Percentiles rank a stretch among this genome's conserved stretches.
Evolutionary conservation across 1,139 yeast genomes (phyloP).

Genomic region (Keqinozyma sinolaborantium): DNA sequence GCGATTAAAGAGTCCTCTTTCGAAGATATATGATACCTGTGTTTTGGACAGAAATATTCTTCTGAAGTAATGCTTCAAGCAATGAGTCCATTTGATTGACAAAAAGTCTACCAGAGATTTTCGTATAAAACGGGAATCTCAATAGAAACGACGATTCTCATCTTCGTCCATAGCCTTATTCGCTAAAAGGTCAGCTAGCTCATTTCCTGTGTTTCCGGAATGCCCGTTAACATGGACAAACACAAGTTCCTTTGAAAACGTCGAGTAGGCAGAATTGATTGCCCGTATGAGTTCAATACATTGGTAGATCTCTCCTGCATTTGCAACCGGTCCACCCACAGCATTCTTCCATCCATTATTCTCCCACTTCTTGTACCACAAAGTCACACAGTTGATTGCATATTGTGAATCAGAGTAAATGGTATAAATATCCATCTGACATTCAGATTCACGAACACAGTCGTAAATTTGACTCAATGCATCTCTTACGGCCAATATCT

Average conservation of each 20-base stretch:
- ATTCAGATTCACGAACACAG: slow-evolving; percentile 8
- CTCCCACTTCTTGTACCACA: slow-evolving; percentile 55
- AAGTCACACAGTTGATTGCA: slow-evolving; percentile 42
- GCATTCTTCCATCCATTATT: slow-evolving; percentile 49
- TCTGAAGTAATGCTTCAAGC: too few relatives aligned
- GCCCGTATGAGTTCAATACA: slow-evolving; percentile 19
- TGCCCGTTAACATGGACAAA: slow-evolving; percentile 74
- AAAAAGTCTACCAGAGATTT: too few relatives aligned
- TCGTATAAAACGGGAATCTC: too few relatives aligned
- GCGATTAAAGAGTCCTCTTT: too few relatives aligned
- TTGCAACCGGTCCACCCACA: slow-evolving; percentile 44
- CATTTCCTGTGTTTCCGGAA: slow-evolving; percentile 66
- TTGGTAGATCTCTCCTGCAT: slow-evolving; percentile 46
- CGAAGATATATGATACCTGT: too few relatives aligned
- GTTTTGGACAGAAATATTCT: too few relatives aligned
- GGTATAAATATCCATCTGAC: slow-evolving; percentile 12
- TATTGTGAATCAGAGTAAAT: slow-evolving; percentile 60
- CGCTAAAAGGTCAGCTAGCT: slow-evolving; percentile 74
- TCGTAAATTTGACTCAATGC: slow-evolving; percentile 45
- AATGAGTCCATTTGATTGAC: too few relatives aligned
- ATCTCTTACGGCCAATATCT: slow-evolving; percentile 59
- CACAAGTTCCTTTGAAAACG: slow-evolving; percentile 31
- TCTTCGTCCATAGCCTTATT: slow-evolving; percentile 45
- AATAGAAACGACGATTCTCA: too few relatives aligned
- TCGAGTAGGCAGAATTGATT: slow-evolving; percentile 23